A percentile compares a stretch with the other conserved stretches of the same genome.
Evolutionary conservation across 148 eudicot species (phyloP).

Genomic region (Arbutus unedo): DNA sequence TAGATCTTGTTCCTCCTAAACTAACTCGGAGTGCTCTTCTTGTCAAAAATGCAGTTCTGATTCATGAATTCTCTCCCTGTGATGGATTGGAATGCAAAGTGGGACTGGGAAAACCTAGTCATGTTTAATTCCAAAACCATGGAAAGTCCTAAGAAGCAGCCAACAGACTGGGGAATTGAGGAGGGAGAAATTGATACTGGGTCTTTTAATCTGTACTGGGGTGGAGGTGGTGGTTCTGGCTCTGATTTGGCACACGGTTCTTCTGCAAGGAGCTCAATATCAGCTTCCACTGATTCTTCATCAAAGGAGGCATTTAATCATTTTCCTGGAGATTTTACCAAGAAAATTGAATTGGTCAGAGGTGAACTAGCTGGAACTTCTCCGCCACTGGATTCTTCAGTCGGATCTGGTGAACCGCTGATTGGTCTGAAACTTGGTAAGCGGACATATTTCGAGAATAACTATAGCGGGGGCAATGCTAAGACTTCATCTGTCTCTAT

Average conservation of each 20-base stretch:
- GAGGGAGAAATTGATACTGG: conserved; percentile 64
- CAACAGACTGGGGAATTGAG: conserved; percentile 55
- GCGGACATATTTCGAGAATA: conserved; percentile 71
- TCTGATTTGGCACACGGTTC: conserved; percentile 66
- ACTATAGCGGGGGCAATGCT: conserved; percentile 32
- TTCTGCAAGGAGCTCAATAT: conserved; percentile 72
- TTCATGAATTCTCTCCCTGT: conserved; percentile 36
- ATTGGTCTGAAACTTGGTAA: conserved; percentile 83
- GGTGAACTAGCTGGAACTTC: conserved; percentile 41
- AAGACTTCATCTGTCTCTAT: conserved; percentile 34
- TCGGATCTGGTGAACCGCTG: conserved; percentile 76
- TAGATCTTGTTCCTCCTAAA: neutral
- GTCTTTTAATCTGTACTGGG: conserved; percentile 66
- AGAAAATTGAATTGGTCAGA: conserved; percentile 34
- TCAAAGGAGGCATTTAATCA: conserved; percentile 43
- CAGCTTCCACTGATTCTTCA: conserved; percentile 71
- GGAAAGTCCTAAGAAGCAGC: conserved; percentile 57
- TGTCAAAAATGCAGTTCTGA: conserved; percentile 24
- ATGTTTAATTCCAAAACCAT: conserved; percentile 46
- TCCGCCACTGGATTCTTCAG: conserved; percentile 48
- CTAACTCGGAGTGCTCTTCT: neutral
- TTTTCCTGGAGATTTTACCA: conserved; percentile 41
- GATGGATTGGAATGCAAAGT: conserved; percentile 83
- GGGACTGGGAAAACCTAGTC: conserved; percentile 85
- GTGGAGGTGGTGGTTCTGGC: conserved; percentile 43